Conservation (phyloP, 495 filamentous ascomycete species). For the Margaritispora aquatica region DNA sequence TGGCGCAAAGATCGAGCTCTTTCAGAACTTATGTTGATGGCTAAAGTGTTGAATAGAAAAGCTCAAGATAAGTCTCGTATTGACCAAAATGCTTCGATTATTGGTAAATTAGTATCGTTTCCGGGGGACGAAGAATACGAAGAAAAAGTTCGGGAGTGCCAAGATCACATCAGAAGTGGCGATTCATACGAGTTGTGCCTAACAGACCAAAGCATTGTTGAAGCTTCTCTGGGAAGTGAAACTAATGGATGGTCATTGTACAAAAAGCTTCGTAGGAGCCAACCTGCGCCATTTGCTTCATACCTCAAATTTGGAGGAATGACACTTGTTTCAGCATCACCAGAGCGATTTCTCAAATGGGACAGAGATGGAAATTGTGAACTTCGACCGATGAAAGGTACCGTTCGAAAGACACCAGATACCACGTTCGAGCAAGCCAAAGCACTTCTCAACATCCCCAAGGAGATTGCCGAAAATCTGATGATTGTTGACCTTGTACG, state of each 20-base stretch:
- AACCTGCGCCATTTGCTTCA: conserved; percentile 83
- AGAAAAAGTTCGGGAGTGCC: conserved; percentile 58
- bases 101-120: too few relatives aligned
- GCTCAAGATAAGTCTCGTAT: too few relatives aligned
- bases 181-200: conserved; percentile 94
- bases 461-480: conserved; percentile 92
- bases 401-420: conserved; percentile 63
- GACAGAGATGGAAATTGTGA: conserved; percentile 40
- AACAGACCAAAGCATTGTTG: conserved; percentile 63
- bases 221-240: conserved; percentile 18
- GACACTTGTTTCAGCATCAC: conserved; percentile 78
- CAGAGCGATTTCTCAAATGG: conserved; percentile 86
- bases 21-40: not conserved
- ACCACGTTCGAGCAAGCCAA: conserved; percentile 60
- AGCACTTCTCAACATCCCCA: conserved; percentile 63
- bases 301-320: conserved; percentile 65
- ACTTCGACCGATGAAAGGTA: conserved; percentile 91
- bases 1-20: conserved; percentile 8
- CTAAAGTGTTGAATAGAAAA: not conserved
- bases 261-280: conserved; percentile 58
- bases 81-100: not conserved
- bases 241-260: conserved; percentile 60
- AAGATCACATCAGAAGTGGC: conserved; percentile 65
- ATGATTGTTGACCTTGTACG: conserved; percentile 97
- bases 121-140: conserved; percentile 41